Conservation (phyloP, 305 asterid genomes). For the Ajuga reptans region DNA sequence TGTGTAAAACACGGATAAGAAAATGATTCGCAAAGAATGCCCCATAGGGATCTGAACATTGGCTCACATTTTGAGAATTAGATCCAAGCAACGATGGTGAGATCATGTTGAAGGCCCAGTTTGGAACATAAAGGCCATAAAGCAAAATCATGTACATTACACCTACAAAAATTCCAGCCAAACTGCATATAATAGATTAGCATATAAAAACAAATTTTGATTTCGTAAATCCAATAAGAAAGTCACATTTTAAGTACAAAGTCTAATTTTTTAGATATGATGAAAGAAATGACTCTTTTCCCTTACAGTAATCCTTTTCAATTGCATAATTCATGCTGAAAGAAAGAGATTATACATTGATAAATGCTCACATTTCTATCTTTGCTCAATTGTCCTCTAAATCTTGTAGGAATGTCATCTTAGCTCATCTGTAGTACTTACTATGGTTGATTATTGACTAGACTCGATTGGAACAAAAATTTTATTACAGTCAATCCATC, state of each 20-base stretch:
- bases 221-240: background rate
- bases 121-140: conserved; percentile 66
- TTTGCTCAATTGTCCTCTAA: background rate
- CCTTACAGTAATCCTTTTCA: background rate
- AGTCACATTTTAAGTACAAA: background rate
- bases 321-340: background rate
- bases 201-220: conserved; percentile 13
- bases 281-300: background rate
- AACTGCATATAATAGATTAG: conserved; percentile 35
- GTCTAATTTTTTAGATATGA: background rate
- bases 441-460: background rate
- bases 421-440: background rate
- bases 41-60: conserved; percentile 6
- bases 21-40: background rate
- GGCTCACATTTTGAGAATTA: conserved; percentile 46
- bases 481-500: background rate
- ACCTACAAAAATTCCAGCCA: conserved; percentile 45
- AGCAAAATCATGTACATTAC: conserved; percentile 48
- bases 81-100: conserved; percentile 31
- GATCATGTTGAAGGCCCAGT: conserved; percentile 53
- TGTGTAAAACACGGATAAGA: conserved; percentile 3
- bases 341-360: background rate
- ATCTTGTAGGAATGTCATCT: background rate
- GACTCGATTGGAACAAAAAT: background rate
- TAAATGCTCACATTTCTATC: background rate